phyloP scores from a whole-genome alignment of 345 rosid species.

The Aethionema arabicum region DNA sequence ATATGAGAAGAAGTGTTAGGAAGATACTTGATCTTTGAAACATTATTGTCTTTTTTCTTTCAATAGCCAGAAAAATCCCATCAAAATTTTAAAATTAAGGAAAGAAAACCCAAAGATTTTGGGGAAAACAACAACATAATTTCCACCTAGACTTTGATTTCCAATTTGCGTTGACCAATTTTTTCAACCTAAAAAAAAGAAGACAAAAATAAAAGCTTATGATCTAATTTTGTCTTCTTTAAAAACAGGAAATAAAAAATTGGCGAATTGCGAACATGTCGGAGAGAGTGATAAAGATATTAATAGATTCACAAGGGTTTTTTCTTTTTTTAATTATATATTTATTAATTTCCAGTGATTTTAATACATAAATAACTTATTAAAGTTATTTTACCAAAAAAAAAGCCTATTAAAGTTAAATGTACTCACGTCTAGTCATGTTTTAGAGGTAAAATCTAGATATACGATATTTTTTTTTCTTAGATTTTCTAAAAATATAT shows the following conservation, averaged over 20 bases:
- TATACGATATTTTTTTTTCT: no score
- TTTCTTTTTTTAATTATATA: not conserved
- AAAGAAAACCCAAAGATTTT: conserved; percentile 21
- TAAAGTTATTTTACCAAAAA: no score
- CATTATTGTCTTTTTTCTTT: conserved; percentile 27
- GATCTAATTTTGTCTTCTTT: conserved; percentile 29
- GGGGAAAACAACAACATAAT: conserved; percentile 24
- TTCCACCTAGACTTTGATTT: conserved; percentile 15
- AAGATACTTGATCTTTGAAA: conserved; percentile 40
- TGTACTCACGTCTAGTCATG: no score
- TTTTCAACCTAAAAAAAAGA: not conserved
- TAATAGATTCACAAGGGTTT: conserved; percentile 6
- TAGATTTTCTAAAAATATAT: no score
- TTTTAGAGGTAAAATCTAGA: no score
- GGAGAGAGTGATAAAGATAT: conserved; percentile 24
- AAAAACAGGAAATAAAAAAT: no score
- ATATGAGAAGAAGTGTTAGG: conserved; percentile 34
- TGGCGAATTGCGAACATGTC: conserved; percentile 17
- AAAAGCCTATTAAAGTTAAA: no score
- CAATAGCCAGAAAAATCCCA: conserved; percentile 27
- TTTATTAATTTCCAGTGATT: no score
- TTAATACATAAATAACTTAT: no score
- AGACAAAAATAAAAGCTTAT: not conserved
- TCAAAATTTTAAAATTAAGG: not conserved
- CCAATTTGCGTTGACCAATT: conserved; percentile 9